phyloP scores from a whole-genome alignment of 257 asterid genomes.

The Schizonepeta tenuifolia region DNA sequence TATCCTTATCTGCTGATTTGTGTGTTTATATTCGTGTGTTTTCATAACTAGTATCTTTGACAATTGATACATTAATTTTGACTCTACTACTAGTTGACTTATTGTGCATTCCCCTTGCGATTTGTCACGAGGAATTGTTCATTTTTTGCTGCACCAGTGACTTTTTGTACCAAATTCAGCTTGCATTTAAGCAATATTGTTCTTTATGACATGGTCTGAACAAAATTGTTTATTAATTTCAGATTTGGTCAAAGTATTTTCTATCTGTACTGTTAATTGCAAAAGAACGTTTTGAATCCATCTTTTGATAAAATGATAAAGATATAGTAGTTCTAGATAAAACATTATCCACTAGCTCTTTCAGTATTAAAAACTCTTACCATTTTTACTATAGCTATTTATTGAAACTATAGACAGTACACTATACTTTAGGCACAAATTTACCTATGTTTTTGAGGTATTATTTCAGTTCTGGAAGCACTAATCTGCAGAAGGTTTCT shows the following conservation, averaged over 20 bases:
- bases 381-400: background rate
- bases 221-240: background rate
- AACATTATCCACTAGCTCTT: background rate
- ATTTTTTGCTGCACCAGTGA: constrained; percentile 5
- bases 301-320: constrained; percentile 13
- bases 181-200: constrained; percentile 7
- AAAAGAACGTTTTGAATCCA: background rate
- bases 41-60: too few species aligned
- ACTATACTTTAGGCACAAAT: background rate
- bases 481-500: background rate
- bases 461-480: background rate
- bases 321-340: constrained; percentile 4
- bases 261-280: background rate
- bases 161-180: background rate
- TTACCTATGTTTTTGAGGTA: constrained; percentile 6
- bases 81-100: background rate
- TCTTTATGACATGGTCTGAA: background rate
- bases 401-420: too few species aligned
- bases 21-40: too few species aligned
- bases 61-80: background rate
- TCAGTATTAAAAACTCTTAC: background rate
- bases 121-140: background rate
- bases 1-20: too few species aligned
- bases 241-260: background rate
- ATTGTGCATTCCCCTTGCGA: background rate